Conservation (phyloP, 2,329 filamentous ascomycete genomes). For the Myriosclerotinia curreyana region DNA sequence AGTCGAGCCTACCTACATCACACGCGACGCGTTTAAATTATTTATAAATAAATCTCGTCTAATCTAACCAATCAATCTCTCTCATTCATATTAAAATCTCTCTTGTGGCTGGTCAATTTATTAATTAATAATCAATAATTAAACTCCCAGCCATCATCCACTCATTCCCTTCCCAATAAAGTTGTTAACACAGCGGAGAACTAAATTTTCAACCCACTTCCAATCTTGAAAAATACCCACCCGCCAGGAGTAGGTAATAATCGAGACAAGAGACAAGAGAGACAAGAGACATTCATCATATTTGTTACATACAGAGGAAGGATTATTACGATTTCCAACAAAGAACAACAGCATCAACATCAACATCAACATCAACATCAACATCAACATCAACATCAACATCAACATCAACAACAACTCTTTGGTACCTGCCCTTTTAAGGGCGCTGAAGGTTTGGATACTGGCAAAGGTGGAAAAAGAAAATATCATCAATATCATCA, state of each 20-base stretch:
- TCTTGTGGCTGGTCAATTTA: no score
- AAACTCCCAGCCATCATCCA: background rate
- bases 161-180: constrained; percentile 1
- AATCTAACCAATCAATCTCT: background rate
- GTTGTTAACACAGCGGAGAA: constrained; percentile 20
- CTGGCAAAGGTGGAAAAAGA: background rate
- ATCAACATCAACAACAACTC: no score
- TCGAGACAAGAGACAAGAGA: no score
- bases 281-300: constrained; percentile 11
- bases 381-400: no score
- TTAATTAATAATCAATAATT: no score
- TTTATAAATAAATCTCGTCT: background rate
- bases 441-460: constrained; percentile 17
- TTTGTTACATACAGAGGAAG: background rate
- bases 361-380: no score
- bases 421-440: constrained; percentile 17
- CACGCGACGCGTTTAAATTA: constrained; percentile 14
- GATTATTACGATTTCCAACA: no score
- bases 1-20: no score
- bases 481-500: background rate
- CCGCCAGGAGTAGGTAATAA: no score
- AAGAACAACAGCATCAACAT: no score
- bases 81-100: background rate
- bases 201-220: constrained; percentile 22
- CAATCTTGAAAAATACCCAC: constrained; percentile 9